Conservation (phyloP, 2,329 filamentous ascomycete species). For the Esteya vermicola region DNA sequence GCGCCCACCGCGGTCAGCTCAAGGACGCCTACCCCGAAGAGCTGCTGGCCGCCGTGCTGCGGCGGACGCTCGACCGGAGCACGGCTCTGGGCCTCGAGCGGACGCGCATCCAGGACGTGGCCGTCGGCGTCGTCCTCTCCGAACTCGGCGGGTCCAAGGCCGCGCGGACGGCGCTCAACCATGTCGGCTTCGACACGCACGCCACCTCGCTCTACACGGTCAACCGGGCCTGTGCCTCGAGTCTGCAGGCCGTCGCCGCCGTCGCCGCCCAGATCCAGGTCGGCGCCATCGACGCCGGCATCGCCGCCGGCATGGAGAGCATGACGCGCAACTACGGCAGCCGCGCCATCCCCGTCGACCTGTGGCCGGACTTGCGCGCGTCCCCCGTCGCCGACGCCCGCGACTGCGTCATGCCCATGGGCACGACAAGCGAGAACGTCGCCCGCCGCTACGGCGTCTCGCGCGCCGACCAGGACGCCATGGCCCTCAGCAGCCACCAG, state of each 20-base stretch:
- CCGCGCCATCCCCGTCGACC: constrained; percentile 66
- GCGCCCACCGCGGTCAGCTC: constrained; percentile 69
- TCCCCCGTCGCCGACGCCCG: constrained; percentile 52
- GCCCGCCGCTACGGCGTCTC: constrained; percentile 60
- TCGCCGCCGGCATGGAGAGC: constrained; percentile 88
- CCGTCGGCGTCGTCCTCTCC: constrained; percentile 76
- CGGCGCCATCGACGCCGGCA: constrained; percentile 57
- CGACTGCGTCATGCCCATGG: constrained; percentile 93
- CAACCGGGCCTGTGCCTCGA: constrained; percentile 74
- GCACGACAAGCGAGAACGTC: constrained; percentile 79
- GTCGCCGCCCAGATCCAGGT: constrained; percentile 63
- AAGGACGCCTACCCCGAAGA: constrained; percentile 87
- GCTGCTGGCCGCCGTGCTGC: constrained; percentile 54
- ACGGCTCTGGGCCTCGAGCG: constrained; percentile 61
- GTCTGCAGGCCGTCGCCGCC: constrained; percentile 60
- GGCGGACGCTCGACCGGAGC: constrained; percentile 46
- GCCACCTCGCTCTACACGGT: constrained; percentile 70
- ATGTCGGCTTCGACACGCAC: constrained; percentile 56
- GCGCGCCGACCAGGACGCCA: constrained; percentile 66
- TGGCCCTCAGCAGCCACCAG: constrained; percentile 61
- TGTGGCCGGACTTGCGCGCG: constrained; percentile 61
- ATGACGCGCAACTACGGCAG: constrained; percentile 88
- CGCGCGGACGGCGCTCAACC: constrained; percentile 78
- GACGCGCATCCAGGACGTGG: constrained; percentile 60
- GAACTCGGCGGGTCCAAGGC: constrained; percentile 86